phyloP scores from a whole-genome alignment of 305 asterid genomes.

The Fraxinus ornus region DNA sequence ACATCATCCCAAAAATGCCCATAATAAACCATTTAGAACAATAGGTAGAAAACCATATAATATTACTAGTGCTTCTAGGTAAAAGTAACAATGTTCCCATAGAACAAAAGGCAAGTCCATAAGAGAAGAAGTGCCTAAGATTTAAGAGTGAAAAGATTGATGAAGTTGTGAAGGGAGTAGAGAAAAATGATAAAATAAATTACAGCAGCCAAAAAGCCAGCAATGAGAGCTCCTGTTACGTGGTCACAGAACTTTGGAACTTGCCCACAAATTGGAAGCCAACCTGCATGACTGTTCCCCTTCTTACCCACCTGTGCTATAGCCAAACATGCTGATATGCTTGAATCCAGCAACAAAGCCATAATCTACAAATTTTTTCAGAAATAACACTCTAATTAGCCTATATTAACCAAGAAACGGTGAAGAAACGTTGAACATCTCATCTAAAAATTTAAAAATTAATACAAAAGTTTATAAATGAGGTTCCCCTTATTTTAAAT shows the following conservation, averaged over 20 bases:
- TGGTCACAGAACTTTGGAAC: constrained; percentile 80
- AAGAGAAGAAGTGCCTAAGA: constrained; percentile 21
- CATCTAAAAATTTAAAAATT: too few species aligned
- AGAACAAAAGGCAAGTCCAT: background rate
- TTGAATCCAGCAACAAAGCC: constrained; percentile 59
- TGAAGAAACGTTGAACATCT: background rate
- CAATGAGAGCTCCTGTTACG: constrained; percentile 48
- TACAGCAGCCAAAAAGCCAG: constrained; percentile 58
- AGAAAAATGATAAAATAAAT: constrained; percentile 53
- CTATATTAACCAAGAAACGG: background rate
- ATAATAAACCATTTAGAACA: background rate
- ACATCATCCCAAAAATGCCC: background rate
- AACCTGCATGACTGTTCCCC: constrained; percentile 73
- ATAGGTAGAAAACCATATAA: background rate
- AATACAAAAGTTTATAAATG: too few species aligned
- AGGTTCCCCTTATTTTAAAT: background rate
- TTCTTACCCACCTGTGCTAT: constrained; percentile 71
- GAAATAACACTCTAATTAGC: background rate
- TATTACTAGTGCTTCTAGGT: background rate
- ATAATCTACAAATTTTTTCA: constrained; percentile 38
- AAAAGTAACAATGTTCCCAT: background rate
- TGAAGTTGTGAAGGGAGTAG: constrained; percentile 53
- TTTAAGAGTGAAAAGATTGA: constrained; percentile 46
- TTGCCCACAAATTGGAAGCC: constrained; percentile 85
- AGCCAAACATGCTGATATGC: constrained; percentile 67